Percentiles rank a stretch among this genome's conserved stretches.
Evolutionary conservation across 2,329 filamentous ascomycete species (phyloP).

Genomic region (Cladosporium sp.): DNA sequence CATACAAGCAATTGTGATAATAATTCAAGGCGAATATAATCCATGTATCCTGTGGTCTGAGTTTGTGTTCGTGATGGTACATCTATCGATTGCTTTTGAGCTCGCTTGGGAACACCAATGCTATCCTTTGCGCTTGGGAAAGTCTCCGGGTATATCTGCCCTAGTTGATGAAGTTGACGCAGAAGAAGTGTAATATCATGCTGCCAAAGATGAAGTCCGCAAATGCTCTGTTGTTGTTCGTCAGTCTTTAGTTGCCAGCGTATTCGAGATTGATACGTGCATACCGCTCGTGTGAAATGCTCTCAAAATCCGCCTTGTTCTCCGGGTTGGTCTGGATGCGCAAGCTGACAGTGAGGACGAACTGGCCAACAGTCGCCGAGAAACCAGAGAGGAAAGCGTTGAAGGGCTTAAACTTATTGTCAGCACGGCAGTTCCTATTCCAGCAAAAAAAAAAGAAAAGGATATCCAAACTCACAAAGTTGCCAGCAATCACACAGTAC

Average conservation of each 20-base stretch:
- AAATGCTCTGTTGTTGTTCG: conserved; percentile 63
- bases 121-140: too few relatives aligned
- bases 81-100: neutral
- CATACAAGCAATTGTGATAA: neutral
- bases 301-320: conserved; percentile 71
- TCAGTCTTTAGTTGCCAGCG: neutral
- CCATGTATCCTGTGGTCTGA: neutral
- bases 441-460: too few relatives aligned
- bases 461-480: conserved; percentile 60
- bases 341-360: conserved; percentile 85
- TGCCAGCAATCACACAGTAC: conserved; percentile 86
- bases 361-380: conserved; percentile 89
- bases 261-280: conserved; percentile 15
- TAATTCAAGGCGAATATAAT: neutral
- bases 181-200: conserved; percentile 96
- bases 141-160: neutral
- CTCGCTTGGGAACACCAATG: neutral
- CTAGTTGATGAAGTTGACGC: conserved; percentile 99
- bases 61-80: conserved; percentile 6
- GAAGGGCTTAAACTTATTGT: conserved; percentile 64
- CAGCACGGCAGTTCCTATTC: neutral
- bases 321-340: conserved; percentile 85
- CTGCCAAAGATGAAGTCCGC: conserved; percentile 95
- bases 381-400: conserved; percentile 98
- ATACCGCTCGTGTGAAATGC: conserved; percentile 74